A percentile compares a stretch with the other conserved stretches of the same genome.
Evolutionary conservation across 2,329 filamentous ascomycete species (phyloP).

Genomic region (Geosmithia putterillii): DNA sequence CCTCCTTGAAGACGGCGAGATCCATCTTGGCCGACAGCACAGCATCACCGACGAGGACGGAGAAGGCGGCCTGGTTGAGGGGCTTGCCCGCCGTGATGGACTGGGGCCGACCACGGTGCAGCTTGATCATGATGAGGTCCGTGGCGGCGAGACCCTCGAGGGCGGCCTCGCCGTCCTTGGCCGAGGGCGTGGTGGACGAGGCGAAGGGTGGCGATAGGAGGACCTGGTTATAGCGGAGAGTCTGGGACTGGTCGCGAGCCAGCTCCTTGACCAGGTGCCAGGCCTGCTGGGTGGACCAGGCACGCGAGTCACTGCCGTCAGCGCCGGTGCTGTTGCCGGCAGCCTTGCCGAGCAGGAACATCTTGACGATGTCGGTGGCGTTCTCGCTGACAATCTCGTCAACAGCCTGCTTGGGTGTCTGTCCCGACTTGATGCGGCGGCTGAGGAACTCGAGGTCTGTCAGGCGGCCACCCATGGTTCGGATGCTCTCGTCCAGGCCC

Average conservation of each 20-base stretch:
- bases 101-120: slow-evolving; percentile 63
- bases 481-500: slow-evolving; percentile 73
- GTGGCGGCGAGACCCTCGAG: slow-evolving; percentile 72
- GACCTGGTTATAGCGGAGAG: slow-evolving; percentile 74
- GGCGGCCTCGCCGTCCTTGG: slow-evolving; percentile 55
- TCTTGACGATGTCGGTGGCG: slow-evolving; percentile 82
- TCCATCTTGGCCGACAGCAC: slow-evolving; percentile 66
- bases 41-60: slow-evolving; percentile 54
- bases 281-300: slow-evolving; percentile 76
- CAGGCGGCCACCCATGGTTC: slow-evolving; percentile 76
- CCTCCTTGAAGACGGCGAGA: slow-evolving; percentile 54
- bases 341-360: slow-evolving; percentile 64
- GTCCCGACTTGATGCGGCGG: slow-evolving; percentile 77
- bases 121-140: slow-evolving; percentile 71
- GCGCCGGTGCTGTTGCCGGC: slow-evolving; percentile 9
- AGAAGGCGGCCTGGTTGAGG: slow-evolving; percentile 77
- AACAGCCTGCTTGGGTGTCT: slow-evolving; percentile 70
- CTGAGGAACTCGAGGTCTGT: slow-evolving; percentile 91
- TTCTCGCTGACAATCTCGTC: slow-evolving; percentile 81
- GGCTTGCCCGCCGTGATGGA: slow-evolving; percentile 72
- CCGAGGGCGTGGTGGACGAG: slow-evolving; percentile 31
- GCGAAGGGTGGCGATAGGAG: slow-evolving; percentile 67
- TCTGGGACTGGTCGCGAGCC: slow-evolving; percentile 40
- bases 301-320: slow-evolving; percentile 33
- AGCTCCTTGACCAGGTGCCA: slow-evolving; percentile 81